These are phyloP conservation scores for Phytophthora gonapodyides DNA, from an alignment of 352 stramenopile species.

Conservation along the genomic window DNA sequence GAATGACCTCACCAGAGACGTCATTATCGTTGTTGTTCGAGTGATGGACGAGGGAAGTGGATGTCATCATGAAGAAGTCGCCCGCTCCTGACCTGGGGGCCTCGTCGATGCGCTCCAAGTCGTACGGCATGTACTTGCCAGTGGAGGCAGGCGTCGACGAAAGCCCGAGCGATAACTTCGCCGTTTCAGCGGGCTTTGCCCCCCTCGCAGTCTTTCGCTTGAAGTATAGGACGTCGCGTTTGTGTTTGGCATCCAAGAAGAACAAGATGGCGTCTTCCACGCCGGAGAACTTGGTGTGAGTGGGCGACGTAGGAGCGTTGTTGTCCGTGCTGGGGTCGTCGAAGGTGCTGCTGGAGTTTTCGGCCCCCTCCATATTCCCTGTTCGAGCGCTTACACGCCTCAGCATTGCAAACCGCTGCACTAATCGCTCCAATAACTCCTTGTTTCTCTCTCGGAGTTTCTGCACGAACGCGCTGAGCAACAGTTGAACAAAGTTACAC, in stretches of 20 bases:
- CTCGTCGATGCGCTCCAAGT: conserved; percentile 50
- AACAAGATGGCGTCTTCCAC: conserved; percentile 76
- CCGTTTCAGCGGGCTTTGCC: conserved; percentile 10
- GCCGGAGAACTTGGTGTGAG: conserved; percentile 23
- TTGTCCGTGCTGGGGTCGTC: conserved; percentile 3
- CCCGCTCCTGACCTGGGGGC: conserved; percentile 32
- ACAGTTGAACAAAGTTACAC: not conserved
- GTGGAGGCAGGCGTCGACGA: conserved; percentile 17
- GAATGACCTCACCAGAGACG: conserved; percentile 55
- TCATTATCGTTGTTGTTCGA: conserved; percentile 44
- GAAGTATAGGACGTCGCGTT: conserved; percentile 75
- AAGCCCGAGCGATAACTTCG: conserved; percentile 37
- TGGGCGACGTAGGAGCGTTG: not conserved
- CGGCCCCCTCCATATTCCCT: not conserved
- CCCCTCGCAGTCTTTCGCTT: conserved; percentile 30
- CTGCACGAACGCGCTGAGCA: conserved; percentile 29
- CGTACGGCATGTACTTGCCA: conserved; percentile 62
- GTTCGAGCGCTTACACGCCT: conserved; percentile 16
- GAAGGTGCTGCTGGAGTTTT: not conserved
- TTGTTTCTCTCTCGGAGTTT: conserved; percentile 45
- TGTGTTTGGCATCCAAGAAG: conserved; percentile 73
- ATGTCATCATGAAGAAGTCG: conserved; percentile 78
- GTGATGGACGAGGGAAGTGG: conserved; percentile 63
- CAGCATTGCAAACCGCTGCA: conserved; percentile 33
- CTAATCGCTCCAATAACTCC: conserved; percentile 43